phyloP scores from a whole-genome alignment of 192 early-diverging fungal species.

The Backusella mclennaniae region DNA sequence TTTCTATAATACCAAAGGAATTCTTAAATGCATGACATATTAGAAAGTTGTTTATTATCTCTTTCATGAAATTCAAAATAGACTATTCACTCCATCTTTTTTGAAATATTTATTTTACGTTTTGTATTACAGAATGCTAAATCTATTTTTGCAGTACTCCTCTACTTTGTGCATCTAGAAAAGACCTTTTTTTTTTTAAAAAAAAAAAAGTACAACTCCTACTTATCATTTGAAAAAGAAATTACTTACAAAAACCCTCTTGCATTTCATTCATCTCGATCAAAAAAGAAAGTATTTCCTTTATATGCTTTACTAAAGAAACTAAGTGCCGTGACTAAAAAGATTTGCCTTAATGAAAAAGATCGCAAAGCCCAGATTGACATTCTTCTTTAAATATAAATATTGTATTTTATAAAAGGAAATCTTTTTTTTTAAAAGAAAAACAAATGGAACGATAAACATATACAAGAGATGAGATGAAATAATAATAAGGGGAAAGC shows the following conservation, averaged over 20 bases:
- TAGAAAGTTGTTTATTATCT: neutral
- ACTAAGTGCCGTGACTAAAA: neutral
- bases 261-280: slow-evolving; percentile 2
- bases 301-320: neutral
- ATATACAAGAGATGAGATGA: slow-evolving; percentile 7
- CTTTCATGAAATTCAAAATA: neutral
- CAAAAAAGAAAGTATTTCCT: neutral
- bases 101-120: neutral
- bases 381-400: slow-evolving; percentile 6
- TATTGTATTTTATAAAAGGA: neutral
- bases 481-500: slow-evolving; percentile 2
- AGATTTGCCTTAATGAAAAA: neutral
- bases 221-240: neutral
- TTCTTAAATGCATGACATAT: slow-evolving; percentile 1
- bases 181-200: neutral
- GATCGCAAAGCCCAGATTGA: neutral
- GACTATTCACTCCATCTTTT: neutral
- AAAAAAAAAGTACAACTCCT: neutral
- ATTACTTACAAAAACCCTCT: neutral
- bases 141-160: neutral
- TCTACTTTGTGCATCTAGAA: neutral
- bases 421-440: slow-evolving; percentile 1
- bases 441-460: slow-evolving; percentile 5
- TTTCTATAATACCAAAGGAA: neutral
- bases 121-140: slow-evolving; percentile 1